These are phyloP conservation scores for Xylariales sp. DNA, from an alignment of 2,329 filamentous ascomycete species.

Conservation along the genomic window DNA sequence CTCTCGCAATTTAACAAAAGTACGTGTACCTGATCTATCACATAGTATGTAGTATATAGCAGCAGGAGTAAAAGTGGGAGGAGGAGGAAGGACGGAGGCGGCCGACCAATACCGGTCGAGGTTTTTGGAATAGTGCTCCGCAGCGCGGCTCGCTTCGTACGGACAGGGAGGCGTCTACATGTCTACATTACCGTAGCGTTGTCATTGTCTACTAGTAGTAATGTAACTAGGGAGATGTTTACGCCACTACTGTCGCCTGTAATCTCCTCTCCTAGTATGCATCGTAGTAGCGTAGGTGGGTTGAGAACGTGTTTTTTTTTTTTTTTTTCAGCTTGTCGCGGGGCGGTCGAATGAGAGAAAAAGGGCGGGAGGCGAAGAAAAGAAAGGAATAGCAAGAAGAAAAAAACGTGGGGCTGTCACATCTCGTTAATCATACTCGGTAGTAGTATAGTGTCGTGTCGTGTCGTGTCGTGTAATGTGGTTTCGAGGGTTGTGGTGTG, in stretches of 20 bases:
- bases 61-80: too few relatives aligned
- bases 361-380: too few relatives aligned
- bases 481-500: too few relatives aligned
- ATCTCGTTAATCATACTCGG: not conserved
- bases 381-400: not conserved
- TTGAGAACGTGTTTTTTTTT: not conserved
- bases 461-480: too few relatives aligned
- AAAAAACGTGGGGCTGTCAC: slow-evolving; percentile 1
- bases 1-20: slow-evolving; percentile 17
- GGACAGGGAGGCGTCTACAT: too few relatives aligned
- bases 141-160: slow-evolving; percentile 4
- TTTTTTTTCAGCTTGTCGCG: slow-evolving; percentile 9
- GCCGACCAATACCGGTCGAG: not conserved
- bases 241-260: too few relatives aligned
- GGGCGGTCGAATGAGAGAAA: too few relatives aligned
- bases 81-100: not conserved
- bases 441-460: not conserved
- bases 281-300: not conserved
- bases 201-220: too few relatives aligned
- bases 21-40: not conserved
- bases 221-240: too few relatives aligned
- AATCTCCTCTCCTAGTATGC: too few relatives aligned
- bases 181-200: too few relatives aligned
- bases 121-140: slow-evolving; percentile 1
- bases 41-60: too few relatives aligned